These are phyloP conservation scores for Dryas octopetala DNA, from an alignment of 306 rosid genomes.

Conservation along the genomic window DNA sequence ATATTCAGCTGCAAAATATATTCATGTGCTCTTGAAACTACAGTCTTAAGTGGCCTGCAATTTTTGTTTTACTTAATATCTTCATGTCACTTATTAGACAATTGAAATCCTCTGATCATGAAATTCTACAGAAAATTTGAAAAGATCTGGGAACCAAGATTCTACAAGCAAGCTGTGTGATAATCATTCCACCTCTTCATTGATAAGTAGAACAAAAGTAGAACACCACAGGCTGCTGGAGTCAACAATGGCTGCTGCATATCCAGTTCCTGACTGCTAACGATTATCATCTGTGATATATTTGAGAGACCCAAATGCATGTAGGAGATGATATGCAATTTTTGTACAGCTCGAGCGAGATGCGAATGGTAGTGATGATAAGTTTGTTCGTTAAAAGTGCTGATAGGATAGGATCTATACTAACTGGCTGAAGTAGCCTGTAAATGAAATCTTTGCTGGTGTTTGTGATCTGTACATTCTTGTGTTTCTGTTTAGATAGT, in stretches of 20 bases:
- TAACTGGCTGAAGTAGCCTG: background rate
- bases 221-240: conserved; percentile 15
- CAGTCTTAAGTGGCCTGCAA: background rate
- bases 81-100: background rate
- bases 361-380: background rate
- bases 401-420: background rate
- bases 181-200: conserved; percentile 29
- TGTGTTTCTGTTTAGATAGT: background rate
- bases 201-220: conserved; percentile 12
- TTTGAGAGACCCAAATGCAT: background rate
- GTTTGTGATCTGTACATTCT: background rate
- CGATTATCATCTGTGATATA: background rate
- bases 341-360: background rate
- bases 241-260: background rate
- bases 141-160: conserved; percentile 36
- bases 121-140: conserved; percentile 60
- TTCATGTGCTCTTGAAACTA: conserved; percentile 8
- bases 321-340: background rate
- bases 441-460: background rate
- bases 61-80: background rate
- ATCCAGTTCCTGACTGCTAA: conserved; percentile 12
- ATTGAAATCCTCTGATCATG: conserved; percentile 8
- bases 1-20: background rate
- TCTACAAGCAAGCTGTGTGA: conserved; percentile 30
- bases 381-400: background rate